These are phyloP conservation scores for Beauveria rudraprayagi DNA, from an alignment of 2,329 filamentous ascomycete species.

Conservation along the genomic window DNA sequence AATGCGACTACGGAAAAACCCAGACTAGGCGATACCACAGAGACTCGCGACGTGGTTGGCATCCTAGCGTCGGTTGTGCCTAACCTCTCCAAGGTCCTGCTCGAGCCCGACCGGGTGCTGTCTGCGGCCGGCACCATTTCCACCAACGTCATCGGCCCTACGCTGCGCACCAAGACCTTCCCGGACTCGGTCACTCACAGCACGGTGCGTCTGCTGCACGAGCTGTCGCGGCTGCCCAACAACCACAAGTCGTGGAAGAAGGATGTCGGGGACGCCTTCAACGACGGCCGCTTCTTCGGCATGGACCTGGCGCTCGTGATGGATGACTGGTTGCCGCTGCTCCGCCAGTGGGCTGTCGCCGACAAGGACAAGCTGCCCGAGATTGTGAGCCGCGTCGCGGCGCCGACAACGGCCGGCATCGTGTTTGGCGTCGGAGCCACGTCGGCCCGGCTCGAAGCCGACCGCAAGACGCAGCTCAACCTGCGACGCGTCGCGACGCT, in stretches of 20 bases:
- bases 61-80: conserved; percentile 75
- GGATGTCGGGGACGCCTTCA: conserved; percentile 85
- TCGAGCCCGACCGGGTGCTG: conserved; percentile 76
- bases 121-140: conserved; percentile 75
- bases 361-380: conserved; percentile 88
- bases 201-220: conserved; percentile 64
- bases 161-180: conserved; percentile 75
- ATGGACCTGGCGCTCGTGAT: conserved; percentile 57
- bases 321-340: conserved; percentile 70
- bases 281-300: conserved; percentile 80
- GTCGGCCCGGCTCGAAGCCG: conserved; percentile 87
- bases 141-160: conserved; percentile 71
- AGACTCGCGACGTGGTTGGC: conserved; percentile 67
- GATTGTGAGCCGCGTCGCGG: conserved; percentile 65
- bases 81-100: conserved; percentile 71
- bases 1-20: conserved; percentile 30
- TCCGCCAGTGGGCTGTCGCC: conserved; percentile 74
- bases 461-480: conserved; percentile 85
- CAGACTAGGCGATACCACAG: conserved; percentile 31
- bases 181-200: conserved; percentile 73
- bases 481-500: conserved; percentile 75
- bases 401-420: conserved; percentile 87
- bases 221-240: conserved; percentile 68
- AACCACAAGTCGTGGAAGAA: conserved; percentile 89
- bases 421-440: conserved; percentile 98